Conservation (phyloP, 2,329 filamentous ascomycete species). For the Colletotrichum sp. region DNA sequence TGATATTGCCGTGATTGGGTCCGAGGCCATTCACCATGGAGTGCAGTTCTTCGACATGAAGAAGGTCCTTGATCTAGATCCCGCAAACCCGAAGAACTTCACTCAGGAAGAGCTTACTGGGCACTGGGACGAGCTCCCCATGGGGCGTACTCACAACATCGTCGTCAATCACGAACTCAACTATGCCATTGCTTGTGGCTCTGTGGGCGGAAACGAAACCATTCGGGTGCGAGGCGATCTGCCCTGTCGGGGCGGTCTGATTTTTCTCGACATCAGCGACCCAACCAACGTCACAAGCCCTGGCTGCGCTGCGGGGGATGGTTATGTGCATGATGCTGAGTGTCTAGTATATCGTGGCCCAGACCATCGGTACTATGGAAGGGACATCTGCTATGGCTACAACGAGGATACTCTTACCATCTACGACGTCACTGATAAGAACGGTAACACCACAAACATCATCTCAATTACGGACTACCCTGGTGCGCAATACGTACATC, state of each 20-base stretch:
- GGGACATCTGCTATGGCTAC: slow-evolving; percentile 61
- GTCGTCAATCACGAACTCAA: slow-evolving; percentile 52
- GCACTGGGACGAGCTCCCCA: slow-evolving; percentile 44
- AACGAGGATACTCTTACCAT: slow-evolving; percentile 58
- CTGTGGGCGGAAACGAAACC: slow-evolving; percentile 36
- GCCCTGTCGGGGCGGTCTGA: slow-evolving; percentile 57
- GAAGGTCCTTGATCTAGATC: slow-evolving; percentile 56
- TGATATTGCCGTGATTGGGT: slow-evolving; percentile 42
- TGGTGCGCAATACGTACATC: slow-evolving; percentile 58
- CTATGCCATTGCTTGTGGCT: slow-evolving; percentile 48
- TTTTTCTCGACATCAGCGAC: slow-evolving; percentile 63
- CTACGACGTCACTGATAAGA: slow-evolving; percentile 58
- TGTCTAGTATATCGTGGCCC: slow-evolving; percentile 61
- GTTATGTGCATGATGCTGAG: slow-evolving; percentile 67
- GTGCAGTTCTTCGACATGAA: slow-evolving; percentile 69
- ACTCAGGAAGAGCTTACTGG: slow-evolving; percentile 45
- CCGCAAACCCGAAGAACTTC: slow-evolving; percentile 46
- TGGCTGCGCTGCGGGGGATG: slow-evolving; percentile 59
- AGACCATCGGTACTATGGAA: slow-evolving; percentile 47
- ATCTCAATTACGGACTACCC: slow-evolving; percentile 59
- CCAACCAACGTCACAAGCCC: slow-evolving; percentile 56
- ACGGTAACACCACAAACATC: slow-evolving; percentile 39
- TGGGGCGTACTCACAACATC: slow-evolving; percentile 49
- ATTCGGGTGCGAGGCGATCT: slow-evolving; percentile 20
- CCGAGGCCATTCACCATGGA: slow-evolving; percentile 53